Evolutionary conservation across 805 yeast genomes (phyloP).

Genomic region (Starmerella vaccinii): DNA sequence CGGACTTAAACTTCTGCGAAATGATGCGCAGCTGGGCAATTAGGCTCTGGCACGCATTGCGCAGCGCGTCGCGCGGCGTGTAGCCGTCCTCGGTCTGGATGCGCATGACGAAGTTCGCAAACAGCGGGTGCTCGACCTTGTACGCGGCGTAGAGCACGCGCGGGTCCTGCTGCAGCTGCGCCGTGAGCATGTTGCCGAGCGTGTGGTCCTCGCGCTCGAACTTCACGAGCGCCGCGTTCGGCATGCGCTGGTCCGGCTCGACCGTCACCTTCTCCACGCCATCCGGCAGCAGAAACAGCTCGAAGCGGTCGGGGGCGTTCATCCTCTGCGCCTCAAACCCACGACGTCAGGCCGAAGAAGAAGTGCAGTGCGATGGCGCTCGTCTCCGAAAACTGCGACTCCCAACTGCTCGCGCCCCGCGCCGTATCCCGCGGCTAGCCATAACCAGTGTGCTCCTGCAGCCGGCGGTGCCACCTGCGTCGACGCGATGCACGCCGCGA

Average conservation of each 20-base stretch:
- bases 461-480: background rate
- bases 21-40: constrained; percentile 68
- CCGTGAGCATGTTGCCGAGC: constrained; percentile 76
- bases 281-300: constrained; percentile 91
- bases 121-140: constrained; percentile 94
- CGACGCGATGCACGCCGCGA: background rate
- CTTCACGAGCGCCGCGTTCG: constrained; percentile 84
- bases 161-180: constrained; percentile 75
- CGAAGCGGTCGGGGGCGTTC: constrained; percentile 99
- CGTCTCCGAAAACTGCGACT: background rate
- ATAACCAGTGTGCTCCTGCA: too few species aligned
- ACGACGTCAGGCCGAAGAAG: background rate
- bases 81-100: constrained; percentile 94
- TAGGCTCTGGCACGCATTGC: constrained; percentile 75
- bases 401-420: background rate
- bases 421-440: background rate
- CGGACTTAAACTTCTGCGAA: constrained; percentile 71
- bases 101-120: constrained; percentile 89
- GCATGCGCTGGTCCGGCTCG: constrained; percentile 88
- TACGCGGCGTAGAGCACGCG: constrained; percentile 94
- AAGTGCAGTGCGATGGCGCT: background rate
- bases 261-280: constrained; percentile 88
- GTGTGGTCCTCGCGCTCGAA: constrained; percentile 98
- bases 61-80: constrained; percentile 80
- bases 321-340: constrained; percentile 33